A percentile compares a stretch with the other conserved stretches of the same genome.
Conservation (phyloP, 140 eudicot species). For the Senecio squalidus region DNA sequence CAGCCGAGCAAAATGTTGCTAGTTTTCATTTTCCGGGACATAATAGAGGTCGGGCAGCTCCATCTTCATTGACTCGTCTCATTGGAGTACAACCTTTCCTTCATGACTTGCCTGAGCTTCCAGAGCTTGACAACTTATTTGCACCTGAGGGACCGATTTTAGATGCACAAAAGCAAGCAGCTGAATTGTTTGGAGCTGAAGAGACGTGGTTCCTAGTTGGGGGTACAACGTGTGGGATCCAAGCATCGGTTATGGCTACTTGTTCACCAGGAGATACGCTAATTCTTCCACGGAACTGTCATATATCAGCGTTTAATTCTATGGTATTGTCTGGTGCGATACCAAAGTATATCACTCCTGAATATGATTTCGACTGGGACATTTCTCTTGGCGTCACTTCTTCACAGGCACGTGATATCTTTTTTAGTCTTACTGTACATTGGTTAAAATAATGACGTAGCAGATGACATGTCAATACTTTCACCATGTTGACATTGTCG, state of each 20-base stretch:
- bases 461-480: too few relatives aligned
- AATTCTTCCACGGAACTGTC: slow-evolving; percentile 70
- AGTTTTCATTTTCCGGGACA: slow-evolving; percentile 95
- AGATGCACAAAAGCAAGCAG: slow-evolving; percentile 77
- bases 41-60: slow-evolving; percentile 81
- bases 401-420: slow-evolving; percentile 50
- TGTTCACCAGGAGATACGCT: slow-evolving; percentile 76
- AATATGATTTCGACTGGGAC: slow-evolving; percentile 71
- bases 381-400: slow-evolving; percentile 59
- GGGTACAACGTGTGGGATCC: slow-evolving; percentile 89
- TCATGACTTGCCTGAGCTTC: slow-evolving; percentile 72
- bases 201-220: slow-evolving; percentile 97
- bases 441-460: too few relatives aligned
- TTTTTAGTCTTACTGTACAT: too few relatives aligned
- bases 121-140: slow-evolving; percentile 78
- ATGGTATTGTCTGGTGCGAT: slow-evolving; percentile 72
- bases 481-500: too few relatives aligned
- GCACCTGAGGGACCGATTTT: slow-evolving; percentile 75
- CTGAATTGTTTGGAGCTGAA: slow-evolving; percentile 73
- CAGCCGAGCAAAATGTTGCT: slow-evolving; percentile 63
- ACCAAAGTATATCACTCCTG: slow-evolving; percentile 66
- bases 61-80: slow-evolving; percentile 46
- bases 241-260: slow-evolving; percentile 80
- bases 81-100: slow-evolving; percentile 52
- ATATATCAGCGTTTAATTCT: slow-evolving; percentile 62